Conservation (phyloP, 148 eudicot genomes). For the Rhododendron kiyosumense region DNA sequence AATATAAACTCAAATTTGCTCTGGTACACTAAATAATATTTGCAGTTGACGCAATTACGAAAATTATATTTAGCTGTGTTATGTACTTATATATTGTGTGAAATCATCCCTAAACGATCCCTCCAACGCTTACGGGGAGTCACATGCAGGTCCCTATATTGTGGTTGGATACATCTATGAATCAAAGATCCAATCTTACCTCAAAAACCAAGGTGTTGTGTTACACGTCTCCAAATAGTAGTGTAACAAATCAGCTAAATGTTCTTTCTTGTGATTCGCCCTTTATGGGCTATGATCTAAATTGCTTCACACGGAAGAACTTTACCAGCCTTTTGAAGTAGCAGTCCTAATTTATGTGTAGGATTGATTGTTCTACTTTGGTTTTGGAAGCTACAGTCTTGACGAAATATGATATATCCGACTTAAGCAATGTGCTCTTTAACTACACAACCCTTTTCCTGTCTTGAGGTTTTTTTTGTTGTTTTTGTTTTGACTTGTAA, state of each 20-base stretch:
- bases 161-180: not conserved
- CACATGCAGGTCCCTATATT: not conserved
- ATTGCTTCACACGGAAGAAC: not conserved
- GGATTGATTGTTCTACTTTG: not conserved
- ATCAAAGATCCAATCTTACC: not conserved
- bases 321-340: not conserved
- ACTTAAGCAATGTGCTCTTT: not conserved
- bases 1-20: not conserved
- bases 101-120: not conserved
- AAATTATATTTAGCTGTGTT: not conserved
- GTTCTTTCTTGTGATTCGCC: not conserved
- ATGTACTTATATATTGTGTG: too few species aligned
- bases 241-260: not conserved
- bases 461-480: not conserved
- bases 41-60: not conserved
- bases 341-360: not conserved
- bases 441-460: not conserved
- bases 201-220: not conserved
- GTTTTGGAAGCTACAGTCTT: not conserved
- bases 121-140: not conserved
- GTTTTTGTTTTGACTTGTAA: not conserved
- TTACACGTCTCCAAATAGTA: not conserved
- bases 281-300: not conserved
- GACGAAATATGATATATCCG: not conserved
- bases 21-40: not conserved